phyloP scores from a whole-genome alignment of 192 early-diverging fungal species.

The Piromyces finnis region DNA sequence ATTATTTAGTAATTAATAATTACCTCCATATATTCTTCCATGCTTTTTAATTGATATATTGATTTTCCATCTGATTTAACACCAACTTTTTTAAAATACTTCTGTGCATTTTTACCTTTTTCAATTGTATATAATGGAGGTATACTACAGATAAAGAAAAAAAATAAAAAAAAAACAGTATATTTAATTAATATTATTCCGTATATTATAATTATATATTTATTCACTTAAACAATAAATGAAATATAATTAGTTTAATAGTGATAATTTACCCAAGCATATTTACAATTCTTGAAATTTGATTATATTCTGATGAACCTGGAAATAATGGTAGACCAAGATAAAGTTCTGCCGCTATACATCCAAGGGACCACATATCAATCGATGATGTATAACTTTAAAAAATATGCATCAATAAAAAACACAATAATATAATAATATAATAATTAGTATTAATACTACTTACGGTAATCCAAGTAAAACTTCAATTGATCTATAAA shows the following conservation, averaged over 20 bases:
- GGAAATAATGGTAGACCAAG: slow-evolving; percentile 90
- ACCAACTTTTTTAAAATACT: slow-evolving; percentile 60
- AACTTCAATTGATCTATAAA: slow-evolving; percentile 92
- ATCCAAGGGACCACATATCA: slow-evolving; percentile 98
- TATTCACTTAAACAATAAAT: neutral
- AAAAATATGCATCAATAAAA: neutral
- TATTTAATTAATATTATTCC: too few species aligned
- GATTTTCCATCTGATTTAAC: slow-evolving; percentile 18
- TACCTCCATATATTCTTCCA: slow-evolving; percentile 58
- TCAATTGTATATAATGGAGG: slow-evolving; percentile 88
- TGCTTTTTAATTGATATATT: slow-evolving; percentile 52
- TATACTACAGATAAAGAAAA: slow-evolving; percentile 17
- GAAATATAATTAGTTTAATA: neutral
- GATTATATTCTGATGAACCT: slow-evolving; percentile 90
- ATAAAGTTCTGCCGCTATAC: slow-evolving; percentile 93
- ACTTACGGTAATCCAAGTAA: slow-evolving; percentile 64
- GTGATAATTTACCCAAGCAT: slow-evolving; percentile 56
- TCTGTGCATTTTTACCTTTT: slow-evolving; percentile 67
- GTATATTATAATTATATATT: too few species aligned
- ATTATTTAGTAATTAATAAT: neutral
- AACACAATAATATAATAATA: neutral
- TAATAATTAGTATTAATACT: neutral
- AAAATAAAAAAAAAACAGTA: too few species aligned
- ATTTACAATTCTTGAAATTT: slow-evolving; percentile 83
- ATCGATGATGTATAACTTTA: slow-evolving; percentile 64